Percentiles rank a stretch among this genome's conserved stretches.
Evolutionary conservation across 164 flowering plant genomes (phyloP).

Genomic region (Platanus orientalis): DNA sequence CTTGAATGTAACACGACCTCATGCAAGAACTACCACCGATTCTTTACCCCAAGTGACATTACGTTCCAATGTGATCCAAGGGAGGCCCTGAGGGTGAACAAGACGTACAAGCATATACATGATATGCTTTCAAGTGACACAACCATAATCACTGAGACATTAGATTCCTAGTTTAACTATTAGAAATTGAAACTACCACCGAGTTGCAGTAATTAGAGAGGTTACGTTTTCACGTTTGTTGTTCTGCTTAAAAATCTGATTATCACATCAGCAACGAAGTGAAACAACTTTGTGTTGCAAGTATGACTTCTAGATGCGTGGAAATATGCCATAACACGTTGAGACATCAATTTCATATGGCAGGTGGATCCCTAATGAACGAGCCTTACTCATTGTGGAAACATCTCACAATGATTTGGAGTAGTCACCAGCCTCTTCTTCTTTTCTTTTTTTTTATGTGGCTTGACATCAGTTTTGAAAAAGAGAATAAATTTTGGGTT

Average conservation of each 20-base stretch:
- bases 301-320: conserved; percentile 83
- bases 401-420: too few relatives aligned
- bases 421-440: too few relatives aligned
- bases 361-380: too few relatives aligned
- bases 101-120: conserved; percentile 75
- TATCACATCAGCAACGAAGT: too few relatives aligned
- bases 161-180: conserved; percentile 91
- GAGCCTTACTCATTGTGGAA: too few relatives aligned
- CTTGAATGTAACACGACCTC: conserved; percentile 54
- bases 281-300: conserved; percentile 29
- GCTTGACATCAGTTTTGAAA: too few relatives aligned
- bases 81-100: conserved; percentile 71
- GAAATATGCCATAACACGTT: too few relatives aligned
- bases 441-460: too few relatives aligned
- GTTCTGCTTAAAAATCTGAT: not conserved
- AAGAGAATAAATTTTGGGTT: too few relatives aligned
- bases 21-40: conserved; percentile 63
- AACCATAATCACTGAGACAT: conserved; percentile 84
- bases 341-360: too few relatives aligned
- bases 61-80: conserved; percentile 45
- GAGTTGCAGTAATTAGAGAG: conserved; percentile 53
- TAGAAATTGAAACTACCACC: conserved; percentile 71
- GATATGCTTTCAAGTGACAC: conserved; percentile 55
- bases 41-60: conserved; percentile 61
- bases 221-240: not conserved